Evolutionary conservation across 257 asterid species (phyloP).

Genomic region (Solanum ossicruentum): DNA sequence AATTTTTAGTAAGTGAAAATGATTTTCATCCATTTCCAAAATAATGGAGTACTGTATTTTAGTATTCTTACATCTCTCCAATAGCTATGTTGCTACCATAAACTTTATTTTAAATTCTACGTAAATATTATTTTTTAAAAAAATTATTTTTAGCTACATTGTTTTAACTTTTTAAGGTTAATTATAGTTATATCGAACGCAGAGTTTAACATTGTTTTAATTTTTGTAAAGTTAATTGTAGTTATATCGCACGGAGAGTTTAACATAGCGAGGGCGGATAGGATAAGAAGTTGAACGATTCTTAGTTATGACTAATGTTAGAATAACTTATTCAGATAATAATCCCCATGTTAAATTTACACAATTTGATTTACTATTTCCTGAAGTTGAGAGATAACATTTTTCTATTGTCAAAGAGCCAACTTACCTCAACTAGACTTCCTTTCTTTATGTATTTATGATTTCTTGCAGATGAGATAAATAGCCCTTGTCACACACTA

Average conservation of each 20-base stretch:
- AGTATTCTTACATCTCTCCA: background rate
- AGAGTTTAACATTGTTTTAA: too few species aligned
- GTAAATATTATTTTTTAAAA: too few species aligned
- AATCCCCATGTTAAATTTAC: background rate
- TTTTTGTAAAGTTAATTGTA: too few species aligned
- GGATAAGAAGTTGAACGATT: background rate
- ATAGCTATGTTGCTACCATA: too few species aligned
- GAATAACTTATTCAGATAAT: background rate
- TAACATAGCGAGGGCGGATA: background rate
- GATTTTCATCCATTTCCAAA: too few species aligned
- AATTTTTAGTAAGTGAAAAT: too few species aligned
- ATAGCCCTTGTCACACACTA: background rate
- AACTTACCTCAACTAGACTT: background rate
- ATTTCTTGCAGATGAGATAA: background rate
- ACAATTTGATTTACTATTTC: background rate
- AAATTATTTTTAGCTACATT: too few species aligned
- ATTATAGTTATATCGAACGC: too few species aligned
- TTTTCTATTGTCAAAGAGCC: background rate
- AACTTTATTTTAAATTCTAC: too few species aligned
- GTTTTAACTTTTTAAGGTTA: too few species aligned
- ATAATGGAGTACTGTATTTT: too few species aligned
- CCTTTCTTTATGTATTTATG: background rate
- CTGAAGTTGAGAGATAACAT: background rate
- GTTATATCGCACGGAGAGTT: too few species aligned
- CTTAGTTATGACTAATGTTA: background rate